A percentile compares a stretch with the other conserved stretches of the same genome.
Evolutionary conservation across 2,329 filamentous ascomycete genomes (phyloP).

Genomic region (Tolypocladium inflatum): DNA sequence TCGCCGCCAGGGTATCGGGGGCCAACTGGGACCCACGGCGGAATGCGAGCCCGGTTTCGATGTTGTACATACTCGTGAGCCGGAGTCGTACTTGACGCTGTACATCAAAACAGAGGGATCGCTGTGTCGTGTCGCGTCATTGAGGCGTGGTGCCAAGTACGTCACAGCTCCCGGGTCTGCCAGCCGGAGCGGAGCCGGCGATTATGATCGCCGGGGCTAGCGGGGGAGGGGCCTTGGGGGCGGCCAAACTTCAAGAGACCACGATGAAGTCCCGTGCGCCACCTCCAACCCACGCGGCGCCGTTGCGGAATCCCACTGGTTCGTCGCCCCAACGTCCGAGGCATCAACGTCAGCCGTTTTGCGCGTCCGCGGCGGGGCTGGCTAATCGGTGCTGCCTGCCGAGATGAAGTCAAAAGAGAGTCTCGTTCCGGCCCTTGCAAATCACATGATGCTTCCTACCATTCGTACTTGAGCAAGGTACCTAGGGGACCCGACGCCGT

Average conservation of each 20-base stretch:
- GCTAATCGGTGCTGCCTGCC: neutral
- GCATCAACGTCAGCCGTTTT: neutral
- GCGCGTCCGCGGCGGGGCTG: neutral
- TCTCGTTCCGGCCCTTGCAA: neutral
- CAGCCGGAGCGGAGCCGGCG: neutral
- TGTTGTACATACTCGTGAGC: too few relatives aligned
- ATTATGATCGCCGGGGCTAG: neutral
- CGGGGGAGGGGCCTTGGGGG: neutral
- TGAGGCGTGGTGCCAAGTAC: neutral
- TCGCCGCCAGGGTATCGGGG: neutral
- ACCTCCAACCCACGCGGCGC: neutral
- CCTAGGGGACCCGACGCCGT: neutral
- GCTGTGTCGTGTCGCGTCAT: neutral
- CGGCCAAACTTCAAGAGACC: neutral
- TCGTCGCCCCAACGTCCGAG: neutral
- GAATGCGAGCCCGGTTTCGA: neutral
- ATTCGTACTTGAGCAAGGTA: too few relatives aligned
- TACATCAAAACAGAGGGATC: neutral
- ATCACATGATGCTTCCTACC: too few relatives aligned
- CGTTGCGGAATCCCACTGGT: neutral
- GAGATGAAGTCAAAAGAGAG: neutral
- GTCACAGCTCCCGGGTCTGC: neutral
- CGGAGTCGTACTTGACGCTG: neutral
- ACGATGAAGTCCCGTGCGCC: too few relatives aligned
- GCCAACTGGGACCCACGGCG: neutral